Percentiles rank a stretch among this genome's conserved stretches.
Evolutionary conservation across 2,329 filamentous ascomycete genomes (phyloP).

Genomic region (Pochonia chlamydosporia): DNA sequence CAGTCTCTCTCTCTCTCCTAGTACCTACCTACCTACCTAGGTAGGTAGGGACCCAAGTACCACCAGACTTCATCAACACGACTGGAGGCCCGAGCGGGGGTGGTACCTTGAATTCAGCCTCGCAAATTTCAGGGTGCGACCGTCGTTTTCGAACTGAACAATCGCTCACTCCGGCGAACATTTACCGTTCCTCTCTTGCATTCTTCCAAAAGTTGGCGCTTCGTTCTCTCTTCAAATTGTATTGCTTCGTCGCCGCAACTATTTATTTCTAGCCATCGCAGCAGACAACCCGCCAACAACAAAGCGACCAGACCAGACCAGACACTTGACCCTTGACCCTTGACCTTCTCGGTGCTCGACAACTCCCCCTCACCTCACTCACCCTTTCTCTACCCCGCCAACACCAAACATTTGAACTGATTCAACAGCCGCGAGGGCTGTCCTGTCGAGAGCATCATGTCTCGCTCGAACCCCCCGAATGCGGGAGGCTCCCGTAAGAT

Average conservation of each 20-base stretch:
- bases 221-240: too few species aligned
- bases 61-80: not conserved
- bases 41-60: too few species aligned
- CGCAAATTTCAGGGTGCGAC: slow-evolving; percentile 5
- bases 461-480: slow-evolving; percentile 51
- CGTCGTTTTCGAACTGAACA: slow-evolving; percentile 1
- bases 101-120: slow-evolving; percentile 4
- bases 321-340: too few species aligned
- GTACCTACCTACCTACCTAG: too few species aligned
- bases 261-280: too few species aligned
- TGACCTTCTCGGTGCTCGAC: too few species aligned
- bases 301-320: too few species aligned
- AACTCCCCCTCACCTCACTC: not conserved
- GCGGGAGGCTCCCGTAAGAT: slow-evolving; percentile 78
- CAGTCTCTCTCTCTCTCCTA: too few species aligned
- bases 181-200: not conserved
- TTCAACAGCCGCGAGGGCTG: not conserved
- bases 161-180: slow-evolving; percentile 3
- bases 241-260: too few species aligned
- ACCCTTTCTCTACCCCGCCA: slow-evolving; percentile 1
- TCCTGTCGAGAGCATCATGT: slow-evolving; percentile 37
- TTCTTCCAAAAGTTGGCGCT: too few species aligned
- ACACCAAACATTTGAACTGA: not conserved
- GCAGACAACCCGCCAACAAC: too few species aligned
- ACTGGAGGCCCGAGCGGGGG: slow-evolving; percentile 10